Evolutionary conservation across 2,329 filamentous ascomycete genomes (phyloP).

Genomic region (Dendrostoma leiphaemia): DNA sequence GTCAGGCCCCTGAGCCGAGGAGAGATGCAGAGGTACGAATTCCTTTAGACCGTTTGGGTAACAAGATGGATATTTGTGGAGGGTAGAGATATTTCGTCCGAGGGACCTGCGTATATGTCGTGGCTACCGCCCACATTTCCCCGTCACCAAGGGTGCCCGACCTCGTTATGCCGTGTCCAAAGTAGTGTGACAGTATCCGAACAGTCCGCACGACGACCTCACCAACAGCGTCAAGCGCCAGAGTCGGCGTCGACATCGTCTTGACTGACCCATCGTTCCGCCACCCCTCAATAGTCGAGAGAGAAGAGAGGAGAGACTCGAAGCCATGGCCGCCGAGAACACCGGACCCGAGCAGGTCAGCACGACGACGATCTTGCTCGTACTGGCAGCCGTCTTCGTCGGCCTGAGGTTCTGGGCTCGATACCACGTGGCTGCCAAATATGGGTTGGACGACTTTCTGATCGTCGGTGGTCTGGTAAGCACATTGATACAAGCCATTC

Average conservation of each 20-base stretch:
- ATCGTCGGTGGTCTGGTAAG: conserved; percentile 15
- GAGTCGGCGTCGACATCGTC: not conserved
- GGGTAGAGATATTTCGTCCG: no score
- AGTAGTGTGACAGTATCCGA: conserved; percentile 5
- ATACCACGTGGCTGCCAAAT: conserved; percentile 1
- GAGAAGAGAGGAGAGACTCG: not conserved
- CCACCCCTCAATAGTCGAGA: no score
- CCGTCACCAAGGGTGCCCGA: no score
- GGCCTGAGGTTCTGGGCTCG: conserved; percentile 19
- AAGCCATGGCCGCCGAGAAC: conserved; percentile 2
- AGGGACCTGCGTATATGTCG: not conserved
- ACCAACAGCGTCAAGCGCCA: not conserved
- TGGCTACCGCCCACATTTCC: not conserved
- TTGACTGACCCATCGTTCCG: no score
- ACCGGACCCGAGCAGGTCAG: conserved; percentile 8
- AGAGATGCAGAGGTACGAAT: no score
- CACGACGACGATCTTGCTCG: conserved; percentile 14
- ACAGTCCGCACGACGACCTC: not conserved
- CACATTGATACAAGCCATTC: not conserved
- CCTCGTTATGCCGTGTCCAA: not conserved
- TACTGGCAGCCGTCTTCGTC: conserved; percentile 17
- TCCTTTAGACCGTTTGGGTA: no score
- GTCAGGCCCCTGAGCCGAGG: no score
- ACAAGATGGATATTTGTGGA: no score
- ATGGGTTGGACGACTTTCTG: conserved; percentile 18